Conservation (phyloP, 179 eudicot genomes). For the Spergularia azorica region DNA sequence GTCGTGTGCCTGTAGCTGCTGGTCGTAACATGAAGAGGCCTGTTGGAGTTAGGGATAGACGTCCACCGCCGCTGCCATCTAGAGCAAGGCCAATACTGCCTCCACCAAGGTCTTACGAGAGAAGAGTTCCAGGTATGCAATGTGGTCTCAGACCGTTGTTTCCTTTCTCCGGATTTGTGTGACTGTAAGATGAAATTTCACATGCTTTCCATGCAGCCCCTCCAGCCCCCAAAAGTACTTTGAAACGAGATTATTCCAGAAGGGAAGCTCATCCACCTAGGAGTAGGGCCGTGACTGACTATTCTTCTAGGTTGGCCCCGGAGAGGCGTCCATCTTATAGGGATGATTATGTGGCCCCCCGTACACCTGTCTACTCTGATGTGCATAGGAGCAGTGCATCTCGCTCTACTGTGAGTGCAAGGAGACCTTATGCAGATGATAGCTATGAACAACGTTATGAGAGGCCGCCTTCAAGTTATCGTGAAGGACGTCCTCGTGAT, state of each 20-base stretch:
- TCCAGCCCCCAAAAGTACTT: conserved; percentile 72
- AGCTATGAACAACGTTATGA: conserved; percentile 75
- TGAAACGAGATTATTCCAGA: conserved; percentile 70
- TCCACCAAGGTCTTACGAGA: conserved; percentile 74
- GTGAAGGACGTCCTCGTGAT: conserved; percentile 82
- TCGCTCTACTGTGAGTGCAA: conserved; percentile 52
- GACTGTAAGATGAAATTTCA: conserved; percentile 3
- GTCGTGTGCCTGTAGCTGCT: conserved; percentile 50
- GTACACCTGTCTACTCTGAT: conserved; percentile 72
- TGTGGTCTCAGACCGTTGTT: conserved; percentile 3
- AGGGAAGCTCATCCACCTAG: conserved; percentile 78
- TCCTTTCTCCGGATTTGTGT: not conserved
- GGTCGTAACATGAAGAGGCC: conserved; percentile 71
- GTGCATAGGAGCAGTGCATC: conserved; percentile 59
- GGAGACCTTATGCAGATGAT: conserved; percentile 82
- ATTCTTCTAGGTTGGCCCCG: conserved; percentile 58
- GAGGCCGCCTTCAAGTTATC: conserved; percentile 81
- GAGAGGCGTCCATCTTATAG: conserved; percentile 77
- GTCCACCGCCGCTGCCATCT: conserved; percentile 57
- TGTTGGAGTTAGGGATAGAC: conserved; percentile 53
- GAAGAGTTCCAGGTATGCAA: conserved; percentile 85
- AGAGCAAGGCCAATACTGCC: conserved; percentile 74
- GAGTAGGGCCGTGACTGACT: conserved; percentile 68
- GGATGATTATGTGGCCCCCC: conserved; percentile 67
- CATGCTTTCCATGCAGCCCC: conserved; percentile 48